These are phyloP conservation scores for Talaromyces sp. DNA, from an alignment of 2,329 filamentous ascomycete genomes.

Conservation along the genomic window DNA sequence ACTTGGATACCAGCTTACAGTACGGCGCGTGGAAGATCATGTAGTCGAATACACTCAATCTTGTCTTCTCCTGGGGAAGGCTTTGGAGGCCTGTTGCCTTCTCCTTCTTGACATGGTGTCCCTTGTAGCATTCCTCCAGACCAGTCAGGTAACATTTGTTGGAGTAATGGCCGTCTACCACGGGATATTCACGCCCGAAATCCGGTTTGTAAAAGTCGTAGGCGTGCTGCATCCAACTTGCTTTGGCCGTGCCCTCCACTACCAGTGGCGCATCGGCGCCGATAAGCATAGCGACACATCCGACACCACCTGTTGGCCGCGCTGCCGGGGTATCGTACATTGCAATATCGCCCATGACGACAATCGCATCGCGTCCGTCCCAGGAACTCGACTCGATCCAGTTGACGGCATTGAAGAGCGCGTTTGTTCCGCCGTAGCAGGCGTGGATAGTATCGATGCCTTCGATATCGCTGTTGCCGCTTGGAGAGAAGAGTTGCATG, in stretches of 20 bases:
- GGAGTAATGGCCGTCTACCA: conserved; percentile 79
- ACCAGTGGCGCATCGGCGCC: conserved; percentile 73
- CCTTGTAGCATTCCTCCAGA: conserved; percentile 73
- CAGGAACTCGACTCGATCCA: conserved; percentile 82
- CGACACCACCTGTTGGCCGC: conserved; percentile 74
- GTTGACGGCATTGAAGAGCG: conserved; percentile 75
- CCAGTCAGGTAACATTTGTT: conserved; percentile 76
- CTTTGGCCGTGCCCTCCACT: conserved; percentile 71
- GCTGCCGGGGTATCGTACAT: conserved; percentile 80
- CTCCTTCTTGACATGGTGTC: conserved; percentile 71
- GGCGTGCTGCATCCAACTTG: conserved; percentile 74
- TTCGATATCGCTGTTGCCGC: conserved; percentile 75
- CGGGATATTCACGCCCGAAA: conserved; percentile 78
- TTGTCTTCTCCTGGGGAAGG: conserved; percentile 49
- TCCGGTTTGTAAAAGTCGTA: conserved; percentile 92
- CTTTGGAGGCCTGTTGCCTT: conserved; percentile 46
- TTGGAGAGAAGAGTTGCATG: conserved; percentile 72
- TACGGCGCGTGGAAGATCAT: conserved; percentile 77
- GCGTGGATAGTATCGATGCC: conserved; percentile 79
- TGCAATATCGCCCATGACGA: conserved; percentile 76
- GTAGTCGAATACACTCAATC: conserved; percentile 77
- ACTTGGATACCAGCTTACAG: conserved; percentile 83
- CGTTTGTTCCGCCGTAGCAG: conserved; percentile 82
- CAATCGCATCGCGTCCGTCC: conserved; percentile 77
- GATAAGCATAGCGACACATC: conserved; percentile 72